Evolutionary conservation across 169 alveolate species (phyloP), one percentile per base, ranked within the genome.

Genomic region (Cryptosporidium ubiquitum): DNA sequence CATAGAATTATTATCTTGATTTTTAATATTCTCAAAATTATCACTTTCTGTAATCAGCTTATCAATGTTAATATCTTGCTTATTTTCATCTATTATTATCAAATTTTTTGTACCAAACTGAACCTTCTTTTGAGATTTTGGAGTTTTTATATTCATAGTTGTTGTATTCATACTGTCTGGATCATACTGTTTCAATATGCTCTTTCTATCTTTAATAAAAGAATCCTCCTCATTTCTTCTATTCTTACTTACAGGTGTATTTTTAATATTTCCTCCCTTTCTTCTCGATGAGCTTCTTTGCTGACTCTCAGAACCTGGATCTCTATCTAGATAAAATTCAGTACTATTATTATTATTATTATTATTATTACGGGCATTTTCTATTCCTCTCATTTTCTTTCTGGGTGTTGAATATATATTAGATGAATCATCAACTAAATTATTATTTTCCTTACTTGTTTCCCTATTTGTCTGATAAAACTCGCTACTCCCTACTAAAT

Each of bases 71-170:
- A 29, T 31, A 39, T 79, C 51, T 79, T 58, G 89, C 35, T 42
- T 40, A 61, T 49, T 64, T 64, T 58, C 73, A 29, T 79, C 68
- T 40, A 79, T 79, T 55, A 73, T 73, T 40, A 79, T 79, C 23
- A 79, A 58, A 61, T 58, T 79, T 42, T 79, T 79, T 7, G 69
- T 69, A 1, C 75, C 75, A 64, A 79, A 79, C 40, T 79, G 89
- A 7, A 79, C 89, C 35, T 79, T 79, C 69, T 79, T 79, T 10
- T 79, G 89, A 4, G 89, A 79, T 64, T 79, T 79, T 40, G 89
- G 89, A 31, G 89, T 79, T 31, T 79, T 79, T 20, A 64, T 61
- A 61, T 61, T 79, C 52, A 74, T n/a, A 1, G 86, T 74, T 20
- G 79, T n/a, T 23, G 89, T 79, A 44, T 64, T 79, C 14, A 64